These are phyloP conservation scores for Furcasterigmium sp. DNA, from an alignment of 2,329 filamentous ascomycete genomes.

Conservation along the genomic window DNA sequence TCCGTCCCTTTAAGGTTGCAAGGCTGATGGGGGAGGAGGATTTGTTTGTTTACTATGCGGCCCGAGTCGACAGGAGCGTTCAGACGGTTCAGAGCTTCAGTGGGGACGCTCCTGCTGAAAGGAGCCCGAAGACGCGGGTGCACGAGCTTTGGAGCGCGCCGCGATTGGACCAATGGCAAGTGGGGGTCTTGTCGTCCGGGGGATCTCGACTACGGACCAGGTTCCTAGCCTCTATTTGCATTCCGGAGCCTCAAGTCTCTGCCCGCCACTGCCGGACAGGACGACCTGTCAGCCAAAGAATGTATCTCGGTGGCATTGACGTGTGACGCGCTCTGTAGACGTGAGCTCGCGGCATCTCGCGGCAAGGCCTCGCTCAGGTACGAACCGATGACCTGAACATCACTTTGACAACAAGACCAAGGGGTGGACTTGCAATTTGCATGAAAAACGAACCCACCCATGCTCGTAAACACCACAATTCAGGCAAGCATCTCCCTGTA, in stretches of 20 bases:
- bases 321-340: background rate
- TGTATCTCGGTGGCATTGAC: background rate
- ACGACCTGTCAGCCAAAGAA: background rate
- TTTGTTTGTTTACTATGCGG: slow-evolving; percentile 2
- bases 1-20: slow-evolving; percentile 1
- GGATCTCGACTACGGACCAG: background rate
- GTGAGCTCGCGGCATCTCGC: background rate
- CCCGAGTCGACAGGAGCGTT: background rate
- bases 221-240: background rate
- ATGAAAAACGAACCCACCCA: no score
- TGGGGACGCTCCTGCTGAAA: background rate
- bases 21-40: background rate
- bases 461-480: no score
- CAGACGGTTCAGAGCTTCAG: background rate
- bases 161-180: background rate
- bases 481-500: no score
- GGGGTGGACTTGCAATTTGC: no score
- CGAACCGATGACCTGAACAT: no score
- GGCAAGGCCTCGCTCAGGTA: background rate
- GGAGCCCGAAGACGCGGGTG: slow-evolving; percentile 1
- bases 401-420: no score
- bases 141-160: background rate
- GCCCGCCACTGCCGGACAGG: background rate
- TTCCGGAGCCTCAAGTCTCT: background rate
- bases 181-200: slow-evolving; percentile 1